Percentiles rank a stretch among this genome's conserved stretches.
Evolutionary conservation across 805 yeast genomes (phyloP).

Genomic region (Citeromyces matritensis): DNA sequence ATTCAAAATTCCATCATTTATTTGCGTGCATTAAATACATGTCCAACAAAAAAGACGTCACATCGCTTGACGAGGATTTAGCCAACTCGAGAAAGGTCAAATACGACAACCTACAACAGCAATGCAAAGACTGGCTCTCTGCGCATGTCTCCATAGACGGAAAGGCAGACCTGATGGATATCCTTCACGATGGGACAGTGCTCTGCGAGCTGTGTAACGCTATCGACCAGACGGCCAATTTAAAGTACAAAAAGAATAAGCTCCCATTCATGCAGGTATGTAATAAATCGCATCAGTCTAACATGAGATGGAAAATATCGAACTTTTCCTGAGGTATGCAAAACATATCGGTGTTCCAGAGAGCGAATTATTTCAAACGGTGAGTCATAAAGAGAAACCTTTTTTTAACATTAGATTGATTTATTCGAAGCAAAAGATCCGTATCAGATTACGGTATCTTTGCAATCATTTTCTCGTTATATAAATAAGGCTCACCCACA

Average conservation of each 20-base stretch:
- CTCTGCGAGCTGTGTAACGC: conserved; percentile 30
- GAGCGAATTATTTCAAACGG: conserved; percentile 70
- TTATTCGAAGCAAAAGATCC: conserved; percentile 63
- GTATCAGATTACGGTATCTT: conserved; percentile 59
- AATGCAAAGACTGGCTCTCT: conserved; percentile 38
- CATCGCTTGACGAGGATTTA: conserved; percentile 55
- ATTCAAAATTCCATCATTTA: too few species aligned
- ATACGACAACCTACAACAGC: conserved; percentile 23
- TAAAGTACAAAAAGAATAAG: conserved; percentile 39
- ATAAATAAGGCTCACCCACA: conserved; percentile 40
- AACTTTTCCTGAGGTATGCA: conserved; percentile 51
- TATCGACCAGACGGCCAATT: conserved; percentile 17
- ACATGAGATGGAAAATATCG: conserved; percentile 68
- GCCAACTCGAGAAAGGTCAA: conserved; percentile 31
- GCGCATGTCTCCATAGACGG: conserved; percentile 10
- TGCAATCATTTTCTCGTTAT: conserved; percentile 59
- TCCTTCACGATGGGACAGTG: conserved; percentile 45
- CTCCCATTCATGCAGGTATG: conserved; percentile 51
- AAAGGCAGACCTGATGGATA: conserved; percentile 30
- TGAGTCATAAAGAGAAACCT: conserved; percentile 6
- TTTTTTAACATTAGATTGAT: conserved; percentile 21
- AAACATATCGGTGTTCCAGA: conserved; percentile 57
- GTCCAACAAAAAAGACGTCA: conserved; percentile 14
- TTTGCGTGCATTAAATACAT: too few species aligned
- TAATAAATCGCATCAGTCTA: conserved; percentile 2